These are phyloP conservation scores for Lolium rigidum DNA, from an alignment of 176 grass and related monocot genomes.

Conservation along the genomic window DNA sequence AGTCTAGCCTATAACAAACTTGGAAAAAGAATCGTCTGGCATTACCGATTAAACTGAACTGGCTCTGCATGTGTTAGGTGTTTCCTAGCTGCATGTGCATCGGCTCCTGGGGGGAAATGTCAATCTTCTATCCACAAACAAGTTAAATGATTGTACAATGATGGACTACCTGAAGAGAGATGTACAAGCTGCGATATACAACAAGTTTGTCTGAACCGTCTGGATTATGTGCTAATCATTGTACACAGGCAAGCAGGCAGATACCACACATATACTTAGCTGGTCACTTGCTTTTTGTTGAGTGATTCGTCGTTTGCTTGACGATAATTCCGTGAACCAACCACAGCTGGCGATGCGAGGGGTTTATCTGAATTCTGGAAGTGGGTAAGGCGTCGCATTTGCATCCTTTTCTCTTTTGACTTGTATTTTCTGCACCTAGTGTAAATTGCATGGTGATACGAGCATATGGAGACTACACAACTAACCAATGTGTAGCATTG, in stretches of 20 bases:
- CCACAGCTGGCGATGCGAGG: constrained; percentile 39
- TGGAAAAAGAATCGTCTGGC: constrained; percentile 2
- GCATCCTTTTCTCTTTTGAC: constrained; percentile 31
- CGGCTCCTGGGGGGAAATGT: neutral
- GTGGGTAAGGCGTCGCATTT: constrained; percentile 49
- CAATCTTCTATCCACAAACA: constrained; percentile 6
- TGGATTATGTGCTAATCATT: constrained; percentile 52
- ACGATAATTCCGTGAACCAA: constrained; percentile 37
- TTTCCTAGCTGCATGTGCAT: constrained; percentile 35
- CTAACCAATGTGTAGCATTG: constrained; percentile 23
- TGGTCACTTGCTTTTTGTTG: neutral
- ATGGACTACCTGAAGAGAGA: constrained; percentile 39
- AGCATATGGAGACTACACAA: constrained; percentile 4
- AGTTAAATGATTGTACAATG: constrained; percentile 48
- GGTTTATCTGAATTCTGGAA: constrained; percentile 18
- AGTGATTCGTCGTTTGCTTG: constrained; percentile 24
- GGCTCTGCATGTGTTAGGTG: constrained; percentile 43
- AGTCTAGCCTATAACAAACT: constrained; percentile 51
- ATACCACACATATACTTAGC: constrained; percentile 1
- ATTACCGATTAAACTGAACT: constrained; percentile 38
- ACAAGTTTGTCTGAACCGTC: constrained; percentile 43
- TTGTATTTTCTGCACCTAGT: constrained; percentile 25
- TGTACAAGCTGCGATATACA: constrained; percentile 27
- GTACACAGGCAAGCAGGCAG: constrained; percentile 7
- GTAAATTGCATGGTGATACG: constrained; percentile 44